Percentiles rank a stretch among this genome's conserved stretches.
These are phyloP conservation scores for Hyaloperonospora arabidopsidis DNA, from an alignment of 352 stramenopile species.

Conservation along the genomic window DNA sequence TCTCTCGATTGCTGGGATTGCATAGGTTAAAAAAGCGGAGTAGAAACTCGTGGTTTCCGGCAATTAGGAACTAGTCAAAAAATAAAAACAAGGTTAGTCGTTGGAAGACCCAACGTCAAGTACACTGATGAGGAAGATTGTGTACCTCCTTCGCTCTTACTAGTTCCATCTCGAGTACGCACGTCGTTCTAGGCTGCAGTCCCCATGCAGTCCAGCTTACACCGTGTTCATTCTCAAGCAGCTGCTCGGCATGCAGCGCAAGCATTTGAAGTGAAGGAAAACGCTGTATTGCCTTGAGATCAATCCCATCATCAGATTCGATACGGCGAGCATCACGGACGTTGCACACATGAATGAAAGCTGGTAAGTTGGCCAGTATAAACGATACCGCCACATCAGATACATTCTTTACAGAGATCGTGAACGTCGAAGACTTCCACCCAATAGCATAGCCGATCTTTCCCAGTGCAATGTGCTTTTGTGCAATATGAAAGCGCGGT, in stretches of 20 bases:
- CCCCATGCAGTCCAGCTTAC: slow-evolving; percentile 36
- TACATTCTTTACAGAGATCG: slow-evolving; percentile 55
- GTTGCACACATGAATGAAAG: slow-evolving; percentile 43
- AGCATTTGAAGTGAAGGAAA: slow-evolving; percentile 41
- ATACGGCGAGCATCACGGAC: slow-evolving; percentile 30
- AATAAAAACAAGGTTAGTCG: slow-evolving; percentile 5
- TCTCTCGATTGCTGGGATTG: slow-evolving; percentile 77
- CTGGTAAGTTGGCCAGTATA: slow-evolving; percentile 45
- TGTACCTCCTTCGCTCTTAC: slow-evolving; percentile 52
- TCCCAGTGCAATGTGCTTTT: slow-evolving; percentile 52
- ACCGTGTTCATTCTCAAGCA: slow-evolving; percentile 3
- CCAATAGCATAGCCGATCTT: slow-evolving; percentile 79
- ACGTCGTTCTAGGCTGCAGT: slow-evolving; percentile 36
- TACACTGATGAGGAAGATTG: background rate
- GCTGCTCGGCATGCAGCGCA: slow-evolving; percentile 33
- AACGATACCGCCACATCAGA: slow-evolving; percentile 61
- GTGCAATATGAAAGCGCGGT: slow-evolving; percentile 41
- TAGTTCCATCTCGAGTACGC: slow-evolving; percentile 63
- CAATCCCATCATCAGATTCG: slow-evolving; percentile 17
- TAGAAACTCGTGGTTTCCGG: slow-evolving; percentile 52
- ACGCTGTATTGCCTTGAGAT: slow-evolving; percentile 6
- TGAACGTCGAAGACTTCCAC: slow-evolving; percentile 65
- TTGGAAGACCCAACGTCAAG: slow-evolving; percentile 3
- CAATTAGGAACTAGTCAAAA: slow-evolving; percentile 31
- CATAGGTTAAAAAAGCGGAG: slow-evolving; percentile 66